Evolutionary conservation across 2,329 filamentous ascomycete genomes (phyloP).

Genomic region (Botryotinia calthae): DNA sequence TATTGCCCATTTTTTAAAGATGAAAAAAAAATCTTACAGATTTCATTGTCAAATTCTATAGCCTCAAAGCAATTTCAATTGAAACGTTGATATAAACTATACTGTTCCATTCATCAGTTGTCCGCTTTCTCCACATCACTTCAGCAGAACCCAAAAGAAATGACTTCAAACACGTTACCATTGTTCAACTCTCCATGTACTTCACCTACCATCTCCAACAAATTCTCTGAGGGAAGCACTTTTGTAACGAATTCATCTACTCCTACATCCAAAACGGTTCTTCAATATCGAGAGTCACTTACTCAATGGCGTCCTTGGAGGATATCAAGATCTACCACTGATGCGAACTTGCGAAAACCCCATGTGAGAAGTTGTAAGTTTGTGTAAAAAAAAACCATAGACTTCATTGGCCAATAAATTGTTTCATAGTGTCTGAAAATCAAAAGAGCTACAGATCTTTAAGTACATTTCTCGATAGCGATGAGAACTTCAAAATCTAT

Average conservation of each 20-base stretch:
- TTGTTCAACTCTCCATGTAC: neutral
- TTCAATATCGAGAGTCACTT: neutral
- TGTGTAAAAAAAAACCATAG: neutral
- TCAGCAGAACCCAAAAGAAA: neutral
- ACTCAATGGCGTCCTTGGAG: neutral
- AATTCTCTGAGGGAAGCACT: neutral
- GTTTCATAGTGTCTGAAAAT: conserved; percentile 21
- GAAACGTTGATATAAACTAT: neutral
- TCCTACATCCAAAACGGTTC: neutral
- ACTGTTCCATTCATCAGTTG: no score
- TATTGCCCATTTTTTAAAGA: neutral
- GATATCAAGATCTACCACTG: neutral
- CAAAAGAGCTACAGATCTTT: conserved; percentile 42
- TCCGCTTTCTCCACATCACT: neutral
- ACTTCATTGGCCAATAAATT: neutral
- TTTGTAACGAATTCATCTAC: neutral
- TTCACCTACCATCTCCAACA: neutral
- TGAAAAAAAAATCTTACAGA: neutral
- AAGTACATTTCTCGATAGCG: conserved; percentile 43
- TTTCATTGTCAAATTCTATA: no score
- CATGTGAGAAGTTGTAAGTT: conserved; percentile 11
- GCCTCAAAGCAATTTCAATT: neutral
- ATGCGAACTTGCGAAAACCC: neutral
- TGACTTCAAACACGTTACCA: conserved; percentile 2
- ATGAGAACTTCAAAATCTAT: conserved; percentile 44